A percentile compares a stretch with the other conserved stretches of the same genome.
phyloP scores from a whole-genome alignment of 108 stramenopile species.

The Pinguiococcus pyrenoidosus region DNA sequence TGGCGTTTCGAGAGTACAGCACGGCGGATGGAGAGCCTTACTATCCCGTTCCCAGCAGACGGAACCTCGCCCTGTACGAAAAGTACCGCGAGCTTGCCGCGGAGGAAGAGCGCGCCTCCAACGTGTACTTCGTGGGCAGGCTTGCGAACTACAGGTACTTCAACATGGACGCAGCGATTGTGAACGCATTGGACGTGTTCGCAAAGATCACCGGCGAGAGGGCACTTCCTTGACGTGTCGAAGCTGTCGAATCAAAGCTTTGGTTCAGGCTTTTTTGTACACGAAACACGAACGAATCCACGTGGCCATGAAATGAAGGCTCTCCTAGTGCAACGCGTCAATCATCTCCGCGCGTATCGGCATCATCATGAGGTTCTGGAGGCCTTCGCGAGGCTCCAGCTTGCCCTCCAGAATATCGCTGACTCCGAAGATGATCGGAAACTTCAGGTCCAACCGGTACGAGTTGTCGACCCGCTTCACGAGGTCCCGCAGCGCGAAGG shows the following conservation, averaged over 20 bases:
- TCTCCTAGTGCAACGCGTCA: no score
- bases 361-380: constrained; percentile 79
- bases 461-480: constrained; percentile 70
- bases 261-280: no score
- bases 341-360: constrained; percentile 51
- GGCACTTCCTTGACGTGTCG: no score
- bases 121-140: constrained; percentile 64
- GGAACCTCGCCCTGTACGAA: constrained; percentile 48
- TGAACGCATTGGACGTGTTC: constrained; percentile 62
- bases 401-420: constrained; percentile 74
- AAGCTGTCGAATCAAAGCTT: no score
- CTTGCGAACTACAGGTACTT: constrained; percentile 77
- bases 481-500: constrained; percentile 69
- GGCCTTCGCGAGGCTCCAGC: constrained; percentile 64
- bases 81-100: constrained; percentile 53
- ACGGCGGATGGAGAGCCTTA: constrained; percentile 21
- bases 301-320: no score
- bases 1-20: constrained; percentile 25
- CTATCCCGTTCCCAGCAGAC: constrained; percentile 60
- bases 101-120: constrained; percentile 15
- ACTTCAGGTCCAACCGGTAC: constrained; percentile 77
- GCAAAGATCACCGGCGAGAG: no score
- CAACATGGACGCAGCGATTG: constrained; percentile 68
- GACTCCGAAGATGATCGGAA: constrained; percentile 87
- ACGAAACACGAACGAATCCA: no score